These are phyloP conservation scores for Phytophthora brassicae DNA, from an alignment of 352 stramenopile species.

Conservation along the genomic window DNA sequence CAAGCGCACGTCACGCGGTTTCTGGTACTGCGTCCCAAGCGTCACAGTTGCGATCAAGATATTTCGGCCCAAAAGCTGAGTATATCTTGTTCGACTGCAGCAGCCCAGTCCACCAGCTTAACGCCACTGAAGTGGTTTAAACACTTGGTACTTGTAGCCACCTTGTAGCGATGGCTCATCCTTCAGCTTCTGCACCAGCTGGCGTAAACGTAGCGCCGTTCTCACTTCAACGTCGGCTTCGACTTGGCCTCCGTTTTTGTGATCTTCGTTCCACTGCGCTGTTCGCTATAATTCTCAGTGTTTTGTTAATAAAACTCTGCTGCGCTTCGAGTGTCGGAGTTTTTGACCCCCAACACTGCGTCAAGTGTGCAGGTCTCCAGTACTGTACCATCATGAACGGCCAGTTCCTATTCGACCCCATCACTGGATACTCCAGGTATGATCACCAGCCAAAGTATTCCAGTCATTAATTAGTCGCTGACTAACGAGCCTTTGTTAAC, in stretches of 20 bases:
- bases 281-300: not conserved
- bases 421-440: conserved; percentile 69
- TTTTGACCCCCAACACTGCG: conserved; percentile 46
- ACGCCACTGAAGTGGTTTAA: not conserved
- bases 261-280: not conserved
- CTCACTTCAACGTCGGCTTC: conserved; percentile 9
- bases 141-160: no score
- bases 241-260: not conserved
- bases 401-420: conserved; percentile 64
- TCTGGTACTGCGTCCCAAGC: not conserved
- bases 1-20: conserved; percentile 4
- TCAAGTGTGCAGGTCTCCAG: conserved; percentile 49
- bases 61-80: no score
- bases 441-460: no score
- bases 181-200: not conserved
- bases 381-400: conserved; percentile 73
- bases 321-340: conserved; percentile 31
- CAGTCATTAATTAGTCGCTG: no score
- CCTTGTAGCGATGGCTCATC: conserved; percentile 4
- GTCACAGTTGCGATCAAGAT: not conserved
- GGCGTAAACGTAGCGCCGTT: not conserved
- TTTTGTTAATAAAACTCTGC: conserved; percentile 10
- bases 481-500: no score
- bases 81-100: no score
- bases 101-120: not conserved